Percentiles rank a stretch among this genome's conserved stretches.
phyloP scores from a whole-genome alignment of 371 early-diverging fungal genomes.

The Parasitella parasitica region DNA sequence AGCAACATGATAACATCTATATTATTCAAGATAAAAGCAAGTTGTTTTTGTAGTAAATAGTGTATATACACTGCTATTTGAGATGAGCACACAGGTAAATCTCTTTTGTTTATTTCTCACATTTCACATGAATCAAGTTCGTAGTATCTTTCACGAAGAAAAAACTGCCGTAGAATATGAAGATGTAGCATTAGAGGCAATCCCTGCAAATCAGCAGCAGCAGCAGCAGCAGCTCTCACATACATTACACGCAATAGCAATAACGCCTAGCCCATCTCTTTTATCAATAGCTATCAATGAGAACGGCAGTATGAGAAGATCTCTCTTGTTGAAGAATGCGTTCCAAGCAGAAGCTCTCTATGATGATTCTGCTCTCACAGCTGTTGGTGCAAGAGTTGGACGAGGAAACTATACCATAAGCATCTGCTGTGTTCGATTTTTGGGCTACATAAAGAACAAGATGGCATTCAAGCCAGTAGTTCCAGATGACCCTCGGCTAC shows the following conservation, averaged over 20 bases:
- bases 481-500: slow-evolving; percentile 26
- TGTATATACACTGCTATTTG: background rate
- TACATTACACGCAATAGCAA: background rate
- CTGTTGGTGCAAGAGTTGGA: background rate
- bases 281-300: background rate
- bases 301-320: background rate
- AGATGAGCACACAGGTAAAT: background rate
- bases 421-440: background rate
- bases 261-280: background rate
- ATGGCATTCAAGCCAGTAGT: slow-evolving; percentile 31
- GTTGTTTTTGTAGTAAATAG: background rate
- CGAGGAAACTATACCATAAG: background rate
- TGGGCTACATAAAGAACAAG: background rate
- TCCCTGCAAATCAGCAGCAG: background rate
- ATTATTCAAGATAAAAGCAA: background rate
- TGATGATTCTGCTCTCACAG: background rate
- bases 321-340: background rate
- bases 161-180: background rate
- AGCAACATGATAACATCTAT: background rate
- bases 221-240: background rate
- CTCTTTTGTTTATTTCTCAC: background rate
- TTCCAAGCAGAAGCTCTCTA: background rate
- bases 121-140: background rate
- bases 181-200: background rate
- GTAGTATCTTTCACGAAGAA: background rate